phyloP scores from a whole-genome alignment of 176 grass and related monocot species.

The Cymbopogon citratus region DNA sequence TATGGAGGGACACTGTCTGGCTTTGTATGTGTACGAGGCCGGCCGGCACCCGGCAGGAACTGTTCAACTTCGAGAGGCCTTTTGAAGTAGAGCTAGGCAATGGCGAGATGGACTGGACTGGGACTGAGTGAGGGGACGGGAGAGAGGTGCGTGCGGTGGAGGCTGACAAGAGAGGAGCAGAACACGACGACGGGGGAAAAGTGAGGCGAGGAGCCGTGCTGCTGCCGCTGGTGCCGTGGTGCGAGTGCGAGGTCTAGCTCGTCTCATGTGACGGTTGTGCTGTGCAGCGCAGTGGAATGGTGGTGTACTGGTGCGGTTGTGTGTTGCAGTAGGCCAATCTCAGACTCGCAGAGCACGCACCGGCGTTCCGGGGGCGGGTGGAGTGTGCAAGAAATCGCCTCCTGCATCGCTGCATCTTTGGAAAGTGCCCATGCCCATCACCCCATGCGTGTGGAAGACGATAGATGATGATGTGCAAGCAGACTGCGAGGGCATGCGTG shows the following conservation, averaged over 20 bases:
- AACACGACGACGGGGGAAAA: neutral
- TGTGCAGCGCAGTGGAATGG: no score
- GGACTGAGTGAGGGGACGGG: conserved; percentile 19
- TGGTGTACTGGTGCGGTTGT: no score
- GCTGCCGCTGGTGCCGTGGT: neutral
- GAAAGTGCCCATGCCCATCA: neutral
- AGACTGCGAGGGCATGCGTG: neutral
- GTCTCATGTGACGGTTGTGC: conserved; percentile 23
- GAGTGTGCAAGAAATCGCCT: conserved; percentile 30
- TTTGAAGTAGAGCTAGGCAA: conserved; percentile 16
- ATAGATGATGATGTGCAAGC: no score
- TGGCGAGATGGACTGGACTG: neutral
- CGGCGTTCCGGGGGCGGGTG: neutral
- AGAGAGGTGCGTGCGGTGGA: conserved; percentile 14
- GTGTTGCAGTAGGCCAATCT: conserved; percentile 27
- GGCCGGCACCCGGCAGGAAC: neutral
- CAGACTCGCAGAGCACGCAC: neutral
- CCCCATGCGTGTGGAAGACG: neutral
- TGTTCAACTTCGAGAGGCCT: neutral
- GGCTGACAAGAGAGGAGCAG: conserved; percentile 46
- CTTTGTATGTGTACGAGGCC: conserved; percentile 32
- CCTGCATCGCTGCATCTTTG: conserved; percentile 11
- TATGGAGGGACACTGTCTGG: neutral
- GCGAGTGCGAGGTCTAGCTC: conserved; percentile 11
- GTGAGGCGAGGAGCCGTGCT: neutral